Evolutionary conservation across 176 grass and related monocot species (phyloP), one percentile per base, ranked within the genome.

Genomic region (Zea mays): DNA sequence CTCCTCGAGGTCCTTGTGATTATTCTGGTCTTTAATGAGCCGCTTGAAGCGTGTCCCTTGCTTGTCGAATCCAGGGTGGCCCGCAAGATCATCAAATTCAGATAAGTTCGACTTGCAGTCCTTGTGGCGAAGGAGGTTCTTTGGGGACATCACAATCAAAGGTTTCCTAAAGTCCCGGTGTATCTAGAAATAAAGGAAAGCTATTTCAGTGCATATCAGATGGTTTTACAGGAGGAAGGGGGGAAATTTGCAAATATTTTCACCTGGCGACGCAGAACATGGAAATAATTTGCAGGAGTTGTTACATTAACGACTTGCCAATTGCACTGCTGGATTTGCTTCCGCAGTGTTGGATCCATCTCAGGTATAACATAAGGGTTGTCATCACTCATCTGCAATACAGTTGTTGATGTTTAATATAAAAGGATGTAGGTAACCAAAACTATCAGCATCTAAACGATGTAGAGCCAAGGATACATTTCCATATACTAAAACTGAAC

Each of bases 241-340:
- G n/a, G 45, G 59, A 61, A 21, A 48, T 27, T 39, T 6, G 41
- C 9, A 40, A 81, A 73, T 6, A 73, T 74, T 74, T 71, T 75
- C 63, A 99, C 92, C 96, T 99, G 96, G 6, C 90, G 90, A 48
- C 96, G 82, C 46, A 99, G 72, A 69, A 99, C 83, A 68, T 99
- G 96, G 81, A 99, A 99, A 79, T 99, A 99, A 77, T 99, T 99
- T 40, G 92, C 96, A 72, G 96, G 96, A 80, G 96, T 95, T 35
- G 96, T 99, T 36, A 99, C 92, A 81, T 99, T 99, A 19, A 92
- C 96, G 45, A 99, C 90, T 73, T 95, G 96, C 96, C 92, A 99
- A 82, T 99, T 99, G 74, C 96, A 99, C 66, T 95, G 74, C 81
- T 99, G 96, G 72, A 95, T 99, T 78, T 99, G 92, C 75, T 93